Conservation (phyloP, 441 rosid genomes). For the Kokia cookei region DNA sequence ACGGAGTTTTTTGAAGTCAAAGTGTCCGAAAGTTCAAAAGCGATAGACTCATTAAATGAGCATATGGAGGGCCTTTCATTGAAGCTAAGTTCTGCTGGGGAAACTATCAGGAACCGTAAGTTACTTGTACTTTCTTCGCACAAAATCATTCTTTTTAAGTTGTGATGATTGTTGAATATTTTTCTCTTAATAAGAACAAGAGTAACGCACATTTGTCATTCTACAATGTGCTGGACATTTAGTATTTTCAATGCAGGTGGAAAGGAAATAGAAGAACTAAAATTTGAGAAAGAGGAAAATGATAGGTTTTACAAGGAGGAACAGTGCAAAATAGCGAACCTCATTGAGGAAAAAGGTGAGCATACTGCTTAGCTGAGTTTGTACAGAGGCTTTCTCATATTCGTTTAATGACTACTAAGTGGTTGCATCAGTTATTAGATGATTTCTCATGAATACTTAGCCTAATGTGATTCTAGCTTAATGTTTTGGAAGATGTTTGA, state of each 20-base stretch:
- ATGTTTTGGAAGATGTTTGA: background rate
- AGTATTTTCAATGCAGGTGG: conserved; percentile 38
- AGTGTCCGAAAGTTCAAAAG: conserved; percentile 39
- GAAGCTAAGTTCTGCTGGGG: conserved; percentile 54
- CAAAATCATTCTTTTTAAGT: background rate
- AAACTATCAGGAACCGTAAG: conserved; percentile 49
- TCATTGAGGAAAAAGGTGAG: conserved; percentile 69
- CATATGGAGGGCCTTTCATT: conserved; percentile 45
- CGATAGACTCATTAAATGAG: conserved; percentile 52
- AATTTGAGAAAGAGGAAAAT: conserved; percentile 44
- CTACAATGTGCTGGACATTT: background rate
- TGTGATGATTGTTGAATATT: conserved; percentile 1
- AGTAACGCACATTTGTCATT: background rate
- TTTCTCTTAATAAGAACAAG: background rate
- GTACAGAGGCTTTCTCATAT: background rate
- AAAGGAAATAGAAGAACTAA: conserved; percentile 58
- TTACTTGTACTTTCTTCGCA: background rate
- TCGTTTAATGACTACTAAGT: background rate
- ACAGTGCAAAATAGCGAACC: conserved; percentile 30
- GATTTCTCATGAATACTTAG: background rate
- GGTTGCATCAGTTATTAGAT: background rate
- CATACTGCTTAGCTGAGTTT: background rate
- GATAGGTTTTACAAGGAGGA: conserved; percentile 45
- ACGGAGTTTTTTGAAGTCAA: conserved; percentile 50
- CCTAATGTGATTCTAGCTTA: background rate